Evolutionary conservation across 2,329 filamentous ascomycete genomes (phyloP), one percentile per base, ranked within the genome.

Genomic region (Cercospora citrullina): DNA sequence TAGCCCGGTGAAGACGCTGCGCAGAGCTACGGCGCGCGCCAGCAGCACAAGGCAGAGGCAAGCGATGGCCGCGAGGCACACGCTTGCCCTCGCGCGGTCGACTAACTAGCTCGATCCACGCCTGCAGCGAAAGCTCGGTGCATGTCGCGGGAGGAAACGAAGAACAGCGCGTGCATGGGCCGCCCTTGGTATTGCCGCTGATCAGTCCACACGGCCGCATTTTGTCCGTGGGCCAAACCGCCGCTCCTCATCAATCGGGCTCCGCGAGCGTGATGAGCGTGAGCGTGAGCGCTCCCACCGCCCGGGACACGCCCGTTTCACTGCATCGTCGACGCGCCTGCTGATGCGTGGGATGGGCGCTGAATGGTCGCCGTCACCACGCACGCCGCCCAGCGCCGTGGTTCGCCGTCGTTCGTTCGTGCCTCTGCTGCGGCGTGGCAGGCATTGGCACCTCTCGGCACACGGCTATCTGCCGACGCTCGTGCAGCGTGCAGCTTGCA

Each of bases 1-100:
- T 36, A 36, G 42, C 60, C 60, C 28, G 60, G 60, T 12, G n/a
- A 42, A 45, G 33, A 62, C 30, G 60, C 60, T 62, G 42, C 60
- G 33, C 31, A 30, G 45, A 61, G 18, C 23, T 39, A 39, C 36
- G 36, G 5, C 14, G 36, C 36, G 36, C 33, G 33, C 33, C 33
- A 39, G 33, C 36, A 39, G 36, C 59, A n/a, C 59, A 14, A 61
- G 59, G 33, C 59, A 61, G 59, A 61, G 59, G 31, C 33, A 23
- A 28, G 31, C 33, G n/a, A 31, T n/a, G 18, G 14, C n/a, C 18
- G 31, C 23, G 57, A 60, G 42, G 42, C 42, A 23, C 39, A 59
- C 60, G 60, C 60, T 48, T 45, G 36, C 36, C 18, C 23, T 30
- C n/a, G 60, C 39, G 39, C 36, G 39, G 59, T 45, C 18, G 33